phyloP scores from a whole-genome alignment of 495 filamentous ascomycete genomes.

The Saxophila tyrrhenica region DNA sequence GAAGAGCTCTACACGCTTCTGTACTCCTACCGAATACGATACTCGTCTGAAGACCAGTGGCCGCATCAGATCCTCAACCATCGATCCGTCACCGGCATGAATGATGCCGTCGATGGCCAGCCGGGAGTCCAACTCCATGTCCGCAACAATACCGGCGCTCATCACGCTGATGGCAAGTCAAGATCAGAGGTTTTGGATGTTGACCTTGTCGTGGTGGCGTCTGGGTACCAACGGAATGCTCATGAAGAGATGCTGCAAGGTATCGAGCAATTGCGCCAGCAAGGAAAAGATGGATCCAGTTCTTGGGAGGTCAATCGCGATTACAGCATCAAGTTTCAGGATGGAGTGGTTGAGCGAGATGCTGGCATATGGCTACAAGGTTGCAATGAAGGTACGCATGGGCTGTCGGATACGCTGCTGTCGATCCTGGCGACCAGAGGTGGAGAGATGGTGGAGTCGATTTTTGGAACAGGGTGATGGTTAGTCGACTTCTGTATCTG shows the following conservation, averaged over 20 bases:
- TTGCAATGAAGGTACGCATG: constrained; percentile 85
- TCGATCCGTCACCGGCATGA: constrained; percentile 48
- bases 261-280: constrained; percentile 50
- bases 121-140: constrained; percentile 7
- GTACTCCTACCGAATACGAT: constrained; percentile 70
- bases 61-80: constrained; percentile 64
- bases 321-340: constrained; percentile 61
- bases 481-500: no score
- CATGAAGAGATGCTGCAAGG: constrained; percentile 68
- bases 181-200: constrained; percentile 51
- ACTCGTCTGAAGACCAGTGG: constrained; percentile 60
- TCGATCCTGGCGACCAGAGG: constrained; percentile 65
- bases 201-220: constrained; percentile 75
- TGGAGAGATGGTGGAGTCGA: constrained; percentile 64
- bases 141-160: constrained; percentile 15
- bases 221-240: constrained; percentile 69
- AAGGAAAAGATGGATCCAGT: constrained; percentile 28
- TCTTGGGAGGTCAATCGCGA: constrained; percentile 44
- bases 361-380: constrained; percentile 88
- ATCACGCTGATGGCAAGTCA: constrained; percentile 23
- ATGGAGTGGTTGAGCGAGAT: constrained; percentile 47
- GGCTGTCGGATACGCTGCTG: constrained; percentile 72
- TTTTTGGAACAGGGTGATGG: constrained; percentile 56
- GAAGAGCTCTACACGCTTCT: constrained; percentile 74
- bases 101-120: constrained; percentile 27